A percentile compares a stretch with the other conserved stretches of the same genome.
phyloP scores from a whole-genome alignment of 1,139 yeast genomes.

The Geotrichum histeridarum region DNA sequence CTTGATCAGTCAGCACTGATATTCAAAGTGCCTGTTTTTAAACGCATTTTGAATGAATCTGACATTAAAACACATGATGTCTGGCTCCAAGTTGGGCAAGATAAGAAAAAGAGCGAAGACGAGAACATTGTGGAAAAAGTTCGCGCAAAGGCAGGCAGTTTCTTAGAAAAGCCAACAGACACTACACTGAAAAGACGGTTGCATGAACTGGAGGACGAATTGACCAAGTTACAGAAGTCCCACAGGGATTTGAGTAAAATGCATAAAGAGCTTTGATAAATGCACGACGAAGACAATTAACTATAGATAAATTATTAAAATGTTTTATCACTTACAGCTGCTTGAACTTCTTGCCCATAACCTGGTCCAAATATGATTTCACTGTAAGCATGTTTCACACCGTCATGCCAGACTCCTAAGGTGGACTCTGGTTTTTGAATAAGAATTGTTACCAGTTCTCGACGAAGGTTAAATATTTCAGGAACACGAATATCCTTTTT shows the following conservation, averaged over 20 bases:
- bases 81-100: slow-evolving; percentile 22
- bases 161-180: slow-evolving; percentile 13
- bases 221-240: slow-evolving; percentile 15
- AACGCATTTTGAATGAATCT: slow-evolving; percentile 26
- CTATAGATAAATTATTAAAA: slow-evolving; percentile 16
- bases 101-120: neutral
- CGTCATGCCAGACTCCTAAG: slow-evolving; percentile 27
- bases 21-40: slow-evolving; percentile 29
- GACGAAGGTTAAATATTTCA: slow-evolving; percentile 23
- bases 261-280: slow-evolving; percentile 31
- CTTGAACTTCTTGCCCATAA: slow-evolving; percentile 21
- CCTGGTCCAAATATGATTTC: slow-evolving; percentile 23
- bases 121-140: slow-evolving; percentile 6
- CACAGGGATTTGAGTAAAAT: slow-evolving; percentile 13
- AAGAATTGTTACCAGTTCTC: slow-evolving; percentile 27
- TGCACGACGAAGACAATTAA: slow-evolving; percentile 22
- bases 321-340: slow-evolving; percentile 25
- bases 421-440: slow-evolving; percentile 20
- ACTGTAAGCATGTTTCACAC: slow-evolving; percentile 24
- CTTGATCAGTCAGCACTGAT: slow-evolving; percentile 6
- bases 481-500: slow-evolving; percentile 25
- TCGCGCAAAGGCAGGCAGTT: slow-evolving; percentile 3
- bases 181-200: slow-evolving; percentile 26
- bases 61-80: slow-evolving; percentile 27
- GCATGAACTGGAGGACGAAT: slow-evolving; percentile 27